Evolutionary conservation across 768 basidiomycete species (phyloP).

Genomic region (Suillus discolor): DNA sequence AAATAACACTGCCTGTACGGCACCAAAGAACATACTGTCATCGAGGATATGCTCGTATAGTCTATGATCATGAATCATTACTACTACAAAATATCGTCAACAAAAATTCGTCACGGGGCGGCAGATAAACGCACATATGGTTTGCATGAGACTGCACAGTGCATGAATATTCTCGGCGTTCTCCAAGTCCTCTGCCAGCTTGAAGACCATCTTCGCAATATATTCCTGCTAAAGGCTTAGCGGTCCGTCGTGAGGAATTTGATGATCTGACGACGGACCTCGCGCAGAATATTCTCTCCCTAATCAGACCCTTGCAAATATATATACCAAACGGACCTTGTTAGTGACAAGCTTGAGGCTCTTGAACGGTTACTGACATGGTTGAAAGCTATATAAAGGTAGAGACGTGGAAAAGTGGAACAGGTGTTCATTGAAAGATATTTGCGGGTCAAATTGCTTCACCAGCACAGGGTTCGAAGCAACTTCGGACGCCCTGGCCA

Average conservation of each 20-base stretch:
- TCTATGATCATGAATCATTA: slow-evolving; percentile 92
- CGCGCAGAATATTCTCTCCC: slow-evolving; percentile 80
- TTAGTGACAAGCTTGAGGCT: slow-evolving; percentile 26
- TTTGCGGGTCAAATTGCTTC: too few relatives aligned
- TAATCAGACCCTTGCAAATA: slow-evolving; percentile 39
- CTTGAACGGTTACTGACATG: too few relatives aligned
- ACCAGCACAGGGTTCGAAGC: too few relatives aligned
- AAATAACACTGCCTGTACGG: too few relatives aligned
- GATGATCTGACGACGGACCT: slow-evolving; percentile 50
- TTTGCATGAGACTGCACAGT: slow-evolving; percentile 90
- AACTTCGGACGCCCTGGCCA: too few relatives aligned
- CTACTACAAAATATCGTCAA: slow-evolving; percentile 54
- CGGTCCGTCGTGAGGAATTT: slow-evolving; percentile 14
- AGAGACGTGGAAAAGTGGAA: too few relatives aligned
- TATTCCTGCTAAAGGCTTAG: slow-evolving; percentile 61
- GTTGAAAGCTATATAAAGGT: too few relatives aligned
- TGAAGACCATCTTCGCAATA: slow-evolving; percentile 82
- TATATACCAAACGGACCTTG: slow-evolving; percentile 58
- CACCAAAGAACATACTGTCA: slow-evolving; percentile 89
- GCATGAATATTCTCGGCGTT: slow-evolving; percentile 88
- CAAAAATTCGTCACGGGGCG: neutral
- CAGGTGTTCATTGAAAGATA: too few relatives aligned
- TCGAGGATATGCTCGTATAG: slow-evolving; percentile 95
- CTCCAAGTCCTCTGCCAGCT: slow-evolving; percentile 92
- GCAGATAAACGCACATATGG: slow-evolving; percentile 67